Evolutionary conservation across 352 stramenopile species (phyloP), one percentile per base, ranked within the genome.

Genomic region (Chrysophaeum taylorii): DNA sequence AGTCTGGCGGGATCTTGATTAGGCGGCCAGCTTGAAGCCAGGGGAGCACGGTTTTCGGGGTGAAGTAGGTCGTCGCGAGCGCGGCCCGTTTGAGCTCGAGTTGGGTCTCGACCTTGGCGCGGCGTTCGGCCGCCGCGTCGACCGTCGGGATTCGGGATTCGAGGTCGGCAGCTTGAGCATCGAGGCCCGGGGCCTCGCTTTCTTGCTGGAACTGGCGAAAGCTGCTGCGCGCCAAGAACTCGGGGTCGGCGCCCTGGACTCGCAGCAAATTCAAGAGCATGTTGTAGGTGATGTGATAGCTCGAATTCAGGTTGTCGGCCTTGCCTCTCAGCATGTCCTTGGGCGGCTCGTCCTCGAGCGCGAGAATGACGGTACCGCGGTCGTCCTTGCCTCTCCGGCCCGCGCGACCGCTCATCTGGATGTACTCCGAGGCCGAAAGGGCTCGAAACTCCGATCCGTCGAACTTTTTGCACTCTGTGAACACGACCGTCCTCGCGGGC

Each of bases 251-350:
- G 73, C 96, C 94, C 83, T 99, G 94, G 18, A 99, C 94, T 60
- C 96, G 87, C 83, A 99, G 88, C 82, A 99, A 86, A 78, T 99
- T 99, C 23, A 99, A 79, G 53, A 99, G 81, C 95, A 99, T 99
- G 82, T 99, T 99, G 85, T 99, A 99, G 29, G 89, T 94, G 64
- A 99, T 92, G 77, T 97, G 89, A 82, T 99, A 99, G 29, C 78
- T 88, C 45, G 80, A 91, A 71, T 94, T 91, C 14, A 96, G 80
- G 21, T 88, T 85, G 79, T 95, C 88, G n/a, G 89, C 85, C 68
- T 90, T 86, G 64, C 87, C 86, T 68, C 94, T 95, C 37, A 95
- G 57, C 73, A 94, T 96, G 39, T 86, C 85, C 74, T 98, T 98
- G 64, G 89, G 93, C 35, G 94, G 94, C 74, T 98, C 94, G 76